Evolutionary conservation across 2,329 filamentous ascomycete genomes (phyloP), one percentile per base, ranked within the genome.

Genomic region (Didymella arachidicola): DNA sequence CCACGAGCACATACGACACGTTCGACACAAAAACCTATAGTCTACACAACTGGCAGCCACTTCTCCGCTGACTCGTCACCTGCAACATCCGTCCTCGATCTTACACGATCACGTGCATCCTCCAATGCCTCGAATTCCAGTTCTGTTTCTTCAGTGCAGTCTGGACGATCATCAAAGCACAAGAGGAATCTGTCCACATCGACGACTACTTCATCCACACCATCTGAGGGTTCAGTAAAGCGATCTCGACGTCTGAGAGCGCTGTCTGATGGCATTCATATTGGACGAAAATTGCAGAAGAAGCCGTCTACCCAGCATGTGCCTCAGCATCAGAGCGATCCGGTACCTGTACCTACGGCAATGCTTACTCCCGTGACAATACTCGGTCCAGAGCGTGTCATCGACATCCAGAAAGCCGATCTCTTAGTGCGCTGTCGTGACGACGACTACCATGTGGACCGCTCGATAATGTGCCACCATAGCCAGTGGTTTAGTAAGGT

Each of bases 391-490:
- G 57, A 60, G 52, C 57, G 57, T 30, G 26, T 60, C 47, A 19
- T 47, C 42, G 62, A 68, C 25, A 57, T 60, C 39, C 63, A 69
- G 41, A 66, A 63, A 47, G 68, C 69, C n/a, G 71, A 74, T 56
- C 53, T 74, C 26, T 59, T 73, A 2, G 65, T 74, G 6, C 61
- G 64, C 8, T 74, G 70, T 50, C 66, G 62, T 53, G 60, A 62
- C 18, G 65, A 73, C 22, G 65, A 69, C n/a, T 73, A 72, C 45
- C 69, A 72, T 53, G 69, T 72, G 3, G 69, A 74, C 50, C 65
- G 69, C 16, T 65, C 62, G 8, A 72, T 74, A 16, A 64, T 74
- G 64, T 69, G 68, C 56, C 64, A 68, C 41, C 71, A 74, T 25
- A 73, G 69, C 22, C 56, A 65, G 12, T 73, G 70, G 70, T 73